phyloP scores from a whole-genome alignment of 2,329 filamentous ascomycete species.

The Penicillium sp. region DNA sequence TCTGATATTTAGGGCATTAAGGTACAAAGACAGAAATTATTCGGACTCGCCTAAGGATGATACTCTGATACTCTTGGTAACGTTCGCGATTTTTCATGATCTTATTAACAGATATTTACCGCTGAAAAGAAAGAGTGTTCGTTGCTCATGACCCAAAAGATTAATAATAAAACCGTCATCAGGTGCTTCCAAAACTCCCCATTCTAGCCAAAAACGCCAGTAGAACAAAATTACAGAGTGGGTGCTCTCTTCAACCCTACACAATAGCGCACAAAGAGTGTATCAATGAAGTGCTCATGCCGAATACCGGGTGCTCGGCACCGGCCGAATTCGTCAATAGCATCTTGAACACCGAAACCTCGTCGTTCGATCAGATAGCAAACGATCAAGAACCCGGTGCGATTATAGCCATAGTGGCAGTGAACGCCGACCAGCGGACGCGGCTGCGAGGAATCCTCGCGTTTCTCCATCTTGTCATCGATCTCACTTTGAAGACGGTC shows the following conservation, averaged over 20 bases:
- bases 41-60: no score
- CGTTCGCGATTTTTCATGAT: conserved; percentile 10
- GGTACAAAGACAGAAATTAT: background rate
- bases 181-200: conserved; percentile 2
- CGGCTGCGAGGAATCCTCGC: conserved; percentile 35
- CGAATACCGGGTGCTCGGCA: conserved; percentile 77
- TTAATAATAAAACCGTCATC: conserved; percentile 2
- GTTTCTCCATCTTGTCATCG: conserved; percentile 42
- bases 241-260: conserved; percentile 46
- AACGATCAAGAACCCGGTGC: conserved; percentile 85
- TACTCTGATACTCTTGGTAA: background rate
- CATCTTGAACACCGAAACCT: conserved; percentile 66
- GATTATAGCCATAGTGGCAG: conserved; percentile 94
- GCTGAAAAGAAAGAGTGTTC: conserved; percentile 13
- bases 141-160: conserved; percentile 20
- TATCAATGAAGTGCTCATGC: conserved; percentile 83
- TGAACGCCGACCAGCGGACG: conserved; percentile 70
- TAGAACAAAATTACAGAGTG: conserved; percentile 29
- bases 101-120: conserved; percentile 19
- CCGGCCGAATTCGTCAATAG: conserved; percentile 70
- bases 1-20: background rate
- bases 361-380: conserved; percentile 84
- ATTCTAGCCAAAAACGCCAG: conserved; percentile 11
- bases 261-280: conserved; percentile 72
- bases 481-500: conserved; percentile 58